phyloP scores from a whole-genome alignment of 129 eudicot genomes.

The Solidago caesia region DNA sequence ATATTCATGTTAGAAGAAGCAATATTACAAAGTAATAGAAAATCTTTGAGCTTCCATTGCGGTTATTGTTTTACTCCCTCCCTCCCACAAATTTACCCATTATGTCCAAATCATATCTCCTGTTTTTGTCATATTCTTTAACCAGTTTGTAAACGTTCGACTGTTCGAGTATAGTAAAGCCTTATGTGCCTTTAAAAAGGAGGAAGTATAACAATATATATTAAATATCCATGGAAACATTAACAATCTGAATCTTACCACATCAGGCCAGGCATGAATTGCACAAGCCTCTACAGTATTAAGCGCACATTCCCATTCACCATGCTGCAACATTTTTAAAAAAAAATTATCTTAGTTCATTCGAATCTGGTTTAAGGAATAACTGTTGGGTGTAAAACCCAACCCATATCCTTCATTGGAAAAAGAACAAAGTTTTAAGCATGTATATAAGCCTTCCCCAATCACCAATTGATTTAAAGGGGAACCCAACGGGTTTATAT shows the following conservation, averaged over 20 bases:
- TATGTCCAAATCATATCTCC: neutral
- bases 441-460: too few species aligned
- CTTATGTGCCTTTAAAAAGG: neutral
- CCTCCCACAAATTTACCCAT: neutral
- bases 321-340: slow-evolving; percentile 70
- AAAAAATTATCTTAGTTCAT: neutral
- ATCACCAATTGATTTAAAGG: too few species aligned
- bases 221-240: neutral
- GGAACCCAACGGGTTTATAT: too few species aligned
- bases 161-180: neutral
- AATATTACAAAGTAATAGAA: neutral
- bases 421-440: too few species aligned
- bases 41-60: neutral
- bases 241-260: slow-evolving; percentile 42
- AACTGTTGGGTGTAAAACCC: too few species aligned
- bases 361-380: neutral
- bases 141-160: neutral
- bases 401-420: too few species aligned
- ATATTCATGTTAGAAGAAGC: slow-evolving; percentile 16
- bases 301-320: slow-evolving; percentile 70
- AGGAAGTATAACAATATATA: neutral
- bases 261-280: slow-evolving; percentile 74
- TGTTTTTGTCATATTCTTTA: neutral
- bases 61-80: neutral
- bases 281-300: slow-evolving; percentile 92